A percentile compares a stretch with the other conserved stretches of the same genome.
These are phyloP conservation scores for Prunus mume DNA, from an alignment of 306 rosid genomes.

Conservation along the genomic window DNA sequence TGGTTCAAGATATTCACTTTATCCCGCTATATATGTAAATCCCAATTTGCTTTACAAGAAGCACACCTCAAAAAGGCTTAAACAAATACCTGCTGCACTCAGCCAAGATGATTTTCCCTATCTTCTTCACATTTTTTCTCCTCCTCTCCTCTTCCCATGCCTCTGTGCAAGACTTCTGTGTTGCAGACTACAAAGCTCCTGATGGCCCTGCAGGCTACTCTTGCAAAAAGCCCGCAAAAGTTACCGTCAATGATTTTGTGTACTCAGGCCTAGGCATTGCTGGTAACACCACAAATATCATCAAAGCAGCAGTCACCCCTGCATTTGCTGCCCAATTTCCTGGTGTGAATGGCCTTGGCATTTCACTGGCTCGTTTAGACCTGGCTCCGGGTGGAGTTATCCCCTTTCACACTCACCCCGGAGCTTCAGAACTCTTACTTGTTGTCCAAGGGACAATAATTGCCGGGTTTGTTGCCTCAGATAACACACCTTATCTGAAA, in stretches of 20 bases:
- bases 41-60: slow-evolving; percentile 4
- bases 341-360: slow-evolving; percentile 66
- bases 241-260: slow-evolving; percentile 48
- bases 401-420: slow-evolving; percentile 73
- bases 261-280: slow-evolving; percentile 46
- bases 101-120: slow-evolving; percentile 35
- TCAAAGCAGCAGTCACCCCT: slow-evolving; percentile 49
- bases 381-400: slow-evolving; percentile 48
- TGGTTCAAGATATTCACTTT: slow-evolving; percentile 21
- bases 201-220: slow-evolving; percentile 62
- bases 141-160: slow-evolving; percentile 45
- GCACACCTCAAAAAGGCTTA: background rate
- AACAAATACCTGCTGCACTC: background rate
- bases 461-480: slow-evolving; percentile 61
- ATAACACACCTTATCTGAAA: slow-evolving; percentile 44
- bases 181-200: slow-evolving; percentile 44
- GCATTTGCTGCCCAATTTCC: slow-evolving; percentile 66
- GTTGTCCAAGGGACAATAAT: slow-evolving; percentile 39
- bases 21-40: slow-evolving; percentile 23
- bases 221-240: slow-evolving; percentile 50
- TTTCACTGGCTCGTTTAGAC: slow-evolving; percentile 62
- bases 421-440: slow-evolving; percentile 48
- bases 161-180: slow-evolving; percentile 67
- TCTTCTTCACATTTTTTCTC: slow-evolving; percentile 34
- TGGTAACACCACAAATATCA: slow-evolving; percentile 69